Conservation (phyloP, 1,284 basidiomycete genomes). For the Gastroboletus turbinatus region DNA sequence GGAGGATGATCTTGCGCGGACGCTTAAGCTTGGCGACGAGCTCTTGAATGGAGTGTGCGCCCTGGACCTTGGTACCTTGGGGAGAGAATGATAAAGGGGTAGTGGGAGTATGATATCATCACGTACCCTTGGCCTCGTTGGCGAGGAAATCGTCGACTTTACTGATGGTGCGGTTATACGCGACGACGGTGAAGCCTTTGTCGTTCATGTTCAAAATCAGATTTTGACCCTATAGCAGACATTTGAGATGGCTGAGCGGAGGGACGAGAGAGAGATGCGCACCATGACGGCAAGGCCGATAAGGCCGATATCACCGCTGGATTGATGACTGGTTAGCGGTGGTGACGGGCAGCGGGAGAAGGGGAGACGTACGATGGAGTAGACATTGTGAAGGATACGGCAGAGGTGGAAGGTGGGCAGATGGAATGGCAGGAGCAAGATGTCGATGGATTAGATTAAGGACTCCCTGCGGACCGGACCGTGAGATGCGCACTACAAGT, state of each 20-base stretch:
- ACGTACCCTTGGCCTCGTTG: conserved; percentile 94
- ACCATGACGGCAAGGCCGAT: conserved; percentile 98
- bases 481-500: conserved; percentile 19
- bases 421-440: not conserved
- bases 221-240: conserved; percentile 78
- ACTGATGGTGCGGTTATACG: conserved; percentile 95
- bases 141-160: conserved; percentile 96
- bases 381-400: conserved; percentile 40
- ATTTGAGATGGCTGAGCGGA: conserved; percentile 11
- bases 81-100: conserved; percentile 15
- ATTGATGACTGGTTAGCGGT: not conserved
- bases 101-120: conserved; percentile 21
- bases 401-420: conserved; percentile 28
- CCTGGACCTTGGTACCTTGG: conserved; percentile 90
- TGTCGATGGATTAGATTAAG: conserved; percentile 31
- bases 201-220: conserved; percentile 98
- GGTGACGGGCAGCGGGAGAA: not conserved
- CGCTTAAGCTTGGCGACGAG: conserved; percentile 78
- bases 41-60: conserved; percentile 94
- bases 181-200: conserved; percentile 97
- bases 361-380: conserved; percentile 39
- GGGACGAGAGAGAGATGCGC: conserved; percentile 27
- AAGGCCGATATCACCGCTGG: conserved; percentile 87
- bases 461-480: conserved; percentile 3
- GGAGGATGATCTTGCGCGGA: conserved; percentile 91